These are phyloP conservation scores for Saposhnikovia divaricata DNA, from an alignment of 129 eudicot species.

Conservation along the genomic window DNA sequence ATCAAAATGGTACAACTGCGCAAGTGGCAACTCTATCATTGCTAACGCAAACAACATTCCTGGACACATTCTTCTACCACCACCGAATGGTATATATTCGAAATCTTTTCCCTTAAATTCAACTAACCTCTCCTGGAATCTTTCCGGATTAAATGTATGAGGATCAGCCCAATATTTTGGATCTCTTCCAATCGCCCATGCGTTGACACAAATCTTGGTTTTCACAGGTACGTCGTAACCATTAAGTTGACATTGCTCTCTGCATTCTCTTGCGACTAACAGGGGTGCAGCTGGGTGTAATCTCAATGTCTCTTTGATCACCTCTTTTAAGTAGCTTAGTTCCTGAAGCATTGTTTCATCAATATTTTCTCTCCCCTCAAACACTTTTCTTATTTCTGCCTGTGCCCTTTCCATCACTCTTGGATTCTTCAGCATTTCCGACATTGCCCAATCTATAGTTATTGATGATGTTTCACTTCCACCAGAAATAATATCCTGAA, in stretches of 20 bases:
- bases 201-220: not conserved
- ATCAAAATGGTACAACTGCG: slow-evolving; percentile 19
- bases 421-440: not conserved
- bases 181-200: not conserved
- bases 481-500: not conserved
- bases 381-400: not conserved
- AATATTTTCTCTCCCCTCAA: not conserved
- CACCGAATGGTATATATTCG: slow-evolving; percentile 26
- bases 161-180: not conserved
- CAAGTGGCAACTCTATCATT: slow-evolving; percentile 18
- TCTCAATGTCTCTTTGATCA: not conserved
- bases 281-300: not conserved
- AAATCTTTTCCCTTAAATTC: slow-evolving; percentile 14
- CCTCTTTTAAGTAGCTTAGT: slow-evolving; percentile 1
- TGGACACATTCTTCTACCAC: slow-evolving; percentile 23
- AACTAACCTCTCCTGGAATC: slow-evolving; percentile 10
- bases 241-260: not conserved
- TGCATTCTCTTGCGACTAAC: not conserved
- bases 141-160: slow-evolving; percentile 17
- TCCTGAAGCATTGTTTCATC: not conserved
- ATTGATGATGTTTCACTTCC: not conserved
- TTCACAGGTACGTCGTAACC: not conserved
- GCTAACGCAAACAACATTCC: slow-evolving; percentile 21
- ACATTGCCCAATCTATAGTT: slow-evolving; percentile 1
- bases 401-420: not conserved